Evolutionary conservation across 306 rosid species (phyloP).

Genomic region (Senna tora): DNA sequence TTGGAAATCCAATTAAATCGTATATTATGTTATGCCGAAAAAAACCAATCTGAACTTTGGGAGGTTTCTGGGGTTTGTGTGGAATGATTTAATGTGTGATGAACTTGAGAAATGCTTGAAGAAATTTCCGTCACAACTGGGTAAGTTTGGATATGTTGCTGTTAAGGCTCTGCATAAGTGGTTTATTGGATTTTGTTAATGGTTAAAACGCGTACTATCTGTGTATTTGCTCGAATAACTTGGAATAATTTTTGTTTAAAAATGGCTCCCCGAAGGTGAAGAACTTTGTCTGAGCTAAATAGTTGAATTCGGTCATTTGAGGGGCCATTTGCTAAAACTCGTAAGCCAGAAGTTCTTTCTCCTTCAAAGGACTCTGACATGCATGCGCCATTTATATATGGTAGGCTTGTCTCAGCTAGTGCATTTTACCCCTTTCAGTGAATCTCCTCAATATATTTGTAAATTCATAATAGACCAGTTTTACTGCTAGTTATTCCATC

Average conservation of each 20-base stretch:
- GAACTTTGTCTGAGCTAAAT: conserved; percentile 23
- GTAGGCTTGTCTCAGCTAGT: conserved; percentile 31
- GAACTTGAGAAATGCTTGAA: conserved; percentile 32
- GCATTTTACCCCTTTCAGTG: conserved; percentile 37
- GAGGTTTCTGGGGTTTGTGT: conserved; percentile 39
- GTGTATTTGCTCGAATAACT: conserved; percentile 36
- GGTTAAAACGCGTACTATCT: conserved; percentile 27
- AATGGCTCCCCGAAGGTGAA: conserved; percentile 25
- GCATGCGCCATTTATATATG: conserved; percentile 29
- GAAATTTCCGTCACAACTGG: conserved; percentile 29
- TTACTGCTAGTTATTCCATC: conserved; percentile 24
- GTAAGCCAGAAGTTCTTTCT: conserved; percentile 21
- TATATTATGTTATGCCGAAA: neutral
- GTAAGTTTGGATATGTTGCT: conserved; percentile 22
- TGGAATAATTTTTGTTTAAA: conserved; percentile 27
- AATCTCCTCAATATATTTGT: conserved; percentile 7
- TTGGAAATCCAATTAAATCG: conserved; percentile 41
- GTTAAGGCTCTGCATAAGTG: conserved; percentile 23
- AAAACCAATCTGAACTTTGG: conserved; percentile 41
- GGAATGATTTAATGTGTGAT: conserved; percentile 17
- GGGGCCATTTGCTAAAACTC: conserved; percentile 28
- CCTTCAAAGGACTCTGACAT: conserved; percentile 27
- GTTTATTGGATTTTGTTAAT: conserved; percentile 19
- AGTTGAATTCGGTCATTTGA: conserved; percentile 33
- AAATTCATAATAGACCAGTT: conserved; percentile 1